Percentiles rank a stretch among this genome's conserved stretches.
Evolutionary conservation across 2,329 filamentous ascomycete species (phyloP).

Genomic region (Aspergillus sp.): DNA sequence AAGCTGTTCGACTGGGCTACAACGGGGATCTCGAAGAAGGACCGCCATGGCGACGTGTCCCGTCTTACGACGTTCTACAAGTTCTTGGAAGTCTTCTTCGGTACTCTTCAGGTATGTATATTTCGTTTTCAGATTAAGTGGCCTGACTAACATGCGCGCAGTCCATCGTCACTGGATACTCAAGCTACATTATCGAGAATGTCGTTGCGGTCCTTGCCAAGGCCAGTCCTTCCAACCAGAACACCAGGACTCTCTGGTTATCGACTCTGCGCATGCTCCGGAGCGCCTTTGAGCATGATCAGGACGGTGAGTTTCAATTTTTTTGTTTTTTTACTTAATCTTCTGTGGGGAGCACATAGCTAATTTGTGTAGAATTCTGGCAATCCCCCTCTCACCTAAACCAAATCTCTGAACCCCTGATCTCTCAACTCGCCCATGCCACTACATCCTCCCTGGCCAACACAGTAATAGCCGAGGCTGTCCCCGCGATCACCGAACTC

Average conservation of each 20-base stretch:
- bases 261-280: conserved; percentile 69
- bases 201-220: conserved; percentile 61
- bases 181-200: conserved; percentile 77
- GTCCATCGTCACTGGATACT: conserved; percentile 91
- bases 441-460: conserved; percentile 37
- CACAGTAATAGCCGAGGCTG: conserved; percentile 55
- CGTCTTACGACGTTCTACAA: conserved; percentile 75
- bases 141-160: conserved; percentile 23
- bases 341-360: background rate
- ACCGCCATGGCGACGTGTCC: conserved; percentile 55
- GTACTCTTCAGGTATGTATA: conserved; percentile 66
- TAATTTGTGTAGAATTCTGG: conserved; percentile 67
- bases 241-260: conserved; percentile 62
- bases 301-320: conserved; percentile 64
- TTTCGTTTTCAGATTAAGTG: background rate
- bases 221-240: conserved; percentile 39
- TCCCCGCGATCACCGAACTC: conserved; percentile 75
- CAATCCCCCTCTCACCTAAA: conserved; percentile 84
- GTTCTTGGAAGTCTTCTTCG: conserved; percentile 78
- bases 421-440: conserved; percentile 60
- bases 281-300: conserved; percentile 80
- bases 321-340: too few species aligned
- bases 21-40: conserved; percentile 59
- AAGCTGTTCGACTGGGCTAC: conserved; percentile 80
- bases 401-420: conserved; percentile 66